Conservation (phyloP, 345 rosid species). For the Syzygium grande region DNA sequence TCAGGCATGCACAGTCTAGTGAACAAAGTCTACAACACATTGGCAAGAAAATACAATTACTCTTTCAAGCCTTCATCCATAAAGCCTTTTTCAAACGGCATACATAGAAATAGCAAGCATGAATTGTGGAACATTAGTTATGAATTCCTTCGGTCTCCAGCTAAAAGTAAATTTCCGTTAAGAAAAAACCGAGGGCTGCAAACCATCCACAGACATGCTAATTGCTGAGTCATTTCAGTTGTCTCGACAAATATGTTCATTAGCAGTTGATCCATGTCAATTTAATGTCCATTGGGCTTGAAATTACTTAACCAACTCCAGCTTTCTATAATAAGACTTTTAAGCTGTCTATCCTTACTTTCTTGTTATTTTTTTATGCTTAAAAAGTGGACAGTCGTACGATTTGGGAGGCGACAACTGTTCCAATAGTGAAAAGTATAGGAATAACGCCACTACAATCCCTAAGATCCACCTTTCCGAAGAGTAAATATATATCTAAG, state of each 20-base stretch:
- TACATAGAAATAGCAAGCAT: neutral
- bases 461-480: accelerated
- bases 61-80: too few species aligned
- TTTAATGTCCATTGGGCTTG: accelerated
- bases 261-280: neutral
- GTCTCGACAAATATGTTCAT: neutral
- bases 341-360: neutral
- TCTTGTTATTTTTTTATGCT: accelerated
- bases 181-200: neutral
- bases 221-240: neutral
- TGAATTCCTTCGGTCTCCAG: neutral
- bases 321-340: neutral
- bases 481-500: neutral
- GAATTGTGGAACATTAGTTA: accelerated
- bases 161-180: accelerated
- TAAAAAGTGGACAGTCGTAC: neutral
- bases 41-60: neutral
- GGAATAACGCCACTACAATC: accelerated
- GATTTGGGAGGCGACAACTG: accelerated
- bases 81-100: neutral
- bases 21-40: neutral
- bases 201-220: neutral
- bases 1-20: neutral
- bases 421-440: accelerated
- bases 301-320: accelerated